phyloP scores from a whole-genome alignment of 2,329 filamentous ascomycete genomes.

The Exophiala bonariae region DNA sequence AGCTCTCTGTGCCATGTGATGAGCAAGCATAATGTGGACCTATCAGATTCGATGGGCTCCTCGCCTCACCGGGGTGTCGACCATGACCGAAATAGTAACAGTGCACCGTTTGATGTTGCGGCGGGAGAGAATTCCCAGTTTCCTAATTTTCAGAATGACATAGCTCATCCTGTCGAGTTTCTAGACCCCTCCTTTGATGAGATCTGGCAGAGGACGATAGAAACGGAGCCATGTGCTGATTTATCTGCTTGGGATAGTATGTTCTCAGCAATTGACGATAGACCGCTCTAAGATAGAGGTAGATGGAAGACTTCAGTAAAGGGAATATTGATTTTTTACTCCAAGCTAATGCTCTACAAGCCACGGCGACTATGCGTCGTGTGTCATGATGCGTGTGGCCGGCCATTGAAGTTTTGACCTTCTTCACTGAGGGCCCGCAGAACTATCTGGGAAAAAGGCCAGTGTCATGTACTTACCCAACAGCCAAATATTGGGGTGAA shows the following conservation, averaged over 20 bases:
- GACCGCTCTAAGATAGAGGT: neutral
- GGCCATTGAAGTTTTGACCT: too few species aligned
- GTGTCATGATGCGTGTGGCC: too few species aligned
- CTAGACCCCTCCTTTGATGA: constrained; percentile 6
- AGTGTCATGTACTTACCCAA: too few species aligned
- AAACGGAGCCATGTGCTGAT: constrained; percentile 5
- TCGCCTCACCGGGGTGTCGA: neutral
- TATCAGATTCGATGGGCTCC: neutral
- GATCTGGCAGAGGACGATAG: constrained; percentile 11
- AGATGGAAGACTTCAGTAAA: neutral
- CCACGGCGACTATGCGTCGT: too few species aligned
- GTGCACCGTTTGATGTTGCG: neutral
- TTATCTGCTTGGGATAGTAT: constrained; percentile 13
- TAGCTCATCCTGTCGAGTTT: neutral
- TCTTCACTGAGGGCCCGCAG: too few species aligned
- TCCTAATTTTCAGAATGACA: neutral
- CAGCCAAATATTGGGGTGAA: too few species aligned
- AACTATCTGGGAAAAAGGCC: too few species aligned
- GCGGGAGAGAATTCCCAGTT: constrained; percentile 1
- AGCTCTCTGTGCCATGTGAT: constrained; percentile 37
- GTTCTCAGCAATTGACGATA: constrained; percentile 12
- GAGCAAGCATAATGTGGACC: constrained; percentile 27
- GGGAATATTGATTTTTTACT: too few species aligned
- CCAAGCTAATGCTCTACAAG: too few species aligned
- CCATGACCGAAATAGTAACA: neutral